Base-by-base conservation (phyloP, 2,329 filamentous ascomycete genomes). In the Podosphaera aphanis region DNA sequence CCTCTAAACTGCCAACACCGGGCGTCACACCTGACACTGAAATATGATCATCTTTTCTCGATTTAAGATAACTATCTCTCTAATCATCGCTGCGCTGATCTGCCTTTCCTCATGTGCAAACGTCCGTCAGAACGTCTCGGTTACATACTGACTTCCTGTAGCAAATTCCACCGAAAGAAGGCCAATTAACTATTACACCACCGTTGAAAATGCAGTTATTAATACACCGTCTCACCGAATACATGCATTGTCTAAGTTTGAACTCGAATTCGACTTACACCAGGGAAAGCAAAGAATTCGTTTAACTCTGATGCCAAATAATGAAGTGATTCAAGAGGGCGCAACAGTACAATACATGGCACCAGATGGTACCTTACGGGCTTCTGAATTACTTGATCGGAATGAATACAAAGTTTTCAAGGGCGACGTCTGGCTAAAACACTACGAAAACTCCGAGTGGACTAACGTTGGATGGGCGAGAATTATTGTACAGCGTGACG, bases 401-500 rank as follows among this genome's bases (percentile, higher is more conserved):
- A 63, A 70, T 46, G 73, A 77, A 20, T 83, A 94, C 63, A 81
- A 77, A 55, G 78, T 95, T 2, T 98, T 77, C 67, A 84, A 79
- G 60, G 90, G 90, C 33, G 69, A 74, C 21, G 71, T 83, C 1
- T 92, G 79, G 66, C 62, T 85, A 41, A 71, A 77, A 49, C 70
- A 71, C 19, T 64, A 68, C 5, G 70, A 69, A 44, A 67, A 71
- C 21, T 56, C 62, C 7, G 71, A 74, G 52, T 95, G 85, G 83
- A 74, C 74, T 46, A 75, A 79, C 51, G 80, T 78, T 15, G 90
- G 90, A 39, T 94, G 83, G 83, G 83, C 88, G 38, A 72, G 90
- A 48, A 75, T 95, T 50, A 74, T 77, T 42, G 66, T 98, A 10
- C 71, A 74, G 53, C 68, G 69, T 50, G 90, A 98, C 63, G 90